phyloP scores from a whole-genome alignment of 495 filamentous ascomycete species.

The Hyaloscypha variabilis region DNA sequence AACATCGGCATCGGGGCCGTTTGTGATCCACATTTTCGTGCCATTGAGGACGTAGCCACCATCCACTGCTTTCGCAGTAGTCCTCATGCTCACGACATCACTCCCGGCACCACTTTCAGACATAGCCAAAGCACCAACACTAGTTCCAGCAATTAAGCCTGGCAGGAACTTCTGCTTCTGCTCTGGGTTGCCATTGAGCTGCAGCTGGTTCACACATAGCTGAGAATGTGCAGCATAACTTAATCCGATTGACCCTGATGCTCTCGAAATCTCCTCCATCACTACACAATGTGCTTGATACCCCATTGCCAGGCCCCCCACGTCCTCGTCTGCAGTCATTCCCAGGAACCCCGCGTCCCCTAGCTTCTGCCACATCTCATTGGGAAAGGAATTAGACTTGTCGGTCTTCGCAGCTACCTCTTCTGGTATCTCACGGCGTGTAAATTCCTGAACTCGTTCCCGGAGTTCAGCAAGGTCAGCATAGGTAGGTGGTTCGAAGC shows the following conservation, averaged over 20 bases:
- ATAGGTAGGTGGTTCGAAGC: conserved; percentile 74
- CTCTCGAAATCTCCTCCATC: conserved; percentile 80
- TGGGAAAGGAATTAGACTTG: conserved; percentile 83
- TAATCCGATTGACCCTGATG: conserved; percentile 81
- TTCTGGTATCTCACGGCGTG: conserved; percentile 80
- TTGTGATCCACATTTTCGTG: conserved; percentile 99
- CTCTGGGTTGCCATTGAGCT: conserved; percentile 77
- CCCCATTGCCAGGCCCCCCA: conserved; percentile 87
- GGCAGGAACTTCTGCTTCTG: conserved; percentile 86
- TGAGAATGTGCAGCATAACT: conserved; percentile 95
- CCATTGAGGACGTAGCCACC: conserved; percentile 88
- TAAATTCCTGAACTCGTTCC: conserved; percentile 91
- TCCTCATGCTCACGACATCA: conserved; percentile 97
- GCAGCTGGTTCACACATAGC: conserved; percentile 95
- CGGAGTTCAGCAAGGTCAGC: conserved; percentile 83
- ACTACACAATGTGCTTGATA: conserved; percentile 98
- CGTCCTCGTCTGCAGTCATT: conserved; percentile 91
- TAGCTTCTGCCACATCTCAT: conserved; percentile 90
- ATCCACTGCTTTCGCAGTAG: conserved; percentile 74
- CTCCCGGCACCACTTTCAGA: conserved; percentile 88
- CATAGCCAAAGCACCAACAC: conserved; percentile 93
- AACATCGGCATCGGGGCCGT: conserved; percentile 86
- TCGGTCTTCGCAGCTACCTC: conserved; percentile 83
- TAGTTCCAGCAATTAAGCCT: conserved; percentile 77
- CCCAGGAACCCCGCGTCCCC: conserved; percentile 91